Evolutionary conservation across 805 yeast genomes (phyloP), one percentile per base, ranked within the genome.

Genomic region (Barnettozyma botsteinii): DNA sequence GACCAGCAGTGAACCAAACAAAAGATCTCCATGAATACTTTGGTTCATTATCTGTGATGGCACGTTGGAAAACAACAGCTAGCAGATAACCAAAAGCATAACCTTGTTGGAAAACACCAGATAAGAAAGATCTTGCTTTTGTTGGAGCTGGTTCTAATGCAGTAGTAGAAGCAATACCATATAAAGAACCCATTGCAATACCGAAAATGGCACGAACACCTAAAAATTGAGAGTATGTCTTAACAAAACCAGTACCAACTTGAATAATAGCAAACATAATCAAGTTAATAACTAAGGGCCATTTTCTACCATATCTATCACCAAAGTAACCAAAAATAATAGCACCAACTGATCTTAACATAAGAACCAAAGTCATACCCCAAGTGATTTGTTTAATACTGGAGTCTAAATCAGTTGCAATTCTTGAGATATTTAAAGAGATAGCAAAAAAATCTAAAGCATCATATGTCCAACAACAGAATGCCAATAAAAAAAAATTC

Each of bases 61-160:
- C 82, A 56, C 86, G 67, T 45, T 74, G 73, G 63, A 79, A 81
- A 19, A 79, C 66, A 36, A 79, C 84, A 6, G 79, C 85, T 43
- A 80, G 55, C 20, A 81, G 61, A 50, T 79, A 80, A 19, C 88
- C 88, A 35, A 81, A 70, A 1, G 84, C 81, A 50, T 81, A 86
- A 45, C 95, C 95, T 57, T 85, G 83, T 61, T 85, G 95, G 56
- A 86, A 75, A 31, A 84, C 59, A 35, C 85, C 86, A 26, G 80
- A 72, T 35, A 80, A 60, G 42, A 79, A 66, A 33, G 85, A 81
- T 60, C 75, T 65, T 25, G 81, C 52, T 46, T 66, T 66, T 2
- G 53, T 56, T 3, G 87, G 86, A 21, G 63, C 58, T 44, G 64
- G 69, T 37, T 69, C 73, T 33, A 70, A 48, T 6, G 73, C 61